Conservation (phyloP, 2,329 filamentous ascomycete genomes). For the Colletotrichum sp. region DNA sequence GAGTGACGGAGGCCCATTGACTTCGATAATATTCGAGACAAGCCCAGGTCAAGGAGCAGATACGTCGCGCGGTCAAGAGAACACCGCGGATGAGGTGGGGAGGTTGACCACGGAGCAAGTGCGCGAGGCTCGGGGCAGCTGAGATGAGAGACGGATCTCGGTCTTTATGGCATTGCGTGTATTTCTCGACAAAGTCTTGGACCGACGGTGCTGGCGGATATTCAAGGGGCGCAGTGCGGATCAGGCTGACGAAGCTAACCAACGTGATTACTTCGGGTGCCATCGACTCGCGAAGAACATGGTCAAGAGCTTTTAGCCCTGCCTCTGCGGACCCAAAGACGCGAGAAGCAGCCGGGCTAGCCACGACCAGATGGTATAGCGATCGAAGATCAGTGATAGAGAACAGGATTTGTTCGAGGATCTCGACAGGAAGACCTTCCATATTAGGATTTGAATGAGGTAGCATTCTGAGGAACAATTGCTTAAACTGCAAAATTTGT, state of each 20-base stretch:
- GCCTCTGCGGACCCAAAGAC: background rate
- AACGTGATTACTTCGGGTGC: background rate
- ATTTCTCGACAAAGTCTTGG: background rate
- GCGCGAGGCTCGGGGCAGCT: background rate
- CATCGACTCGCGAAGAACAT: background rate
- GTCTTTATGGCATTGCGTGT: background rate
- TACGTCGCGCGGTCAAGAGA: background rate
- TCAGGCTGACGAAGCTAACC: background rate
- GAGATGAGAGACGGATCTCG: background rate
- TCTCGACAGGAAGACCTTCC: background rate
- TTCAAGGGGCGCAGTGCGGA: background rate
- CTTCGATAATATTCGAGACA: background rate
- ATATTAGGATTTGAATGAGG: background rate
- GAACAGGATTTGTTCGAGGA: background rate
- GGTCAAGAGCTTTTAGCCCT: background rate
- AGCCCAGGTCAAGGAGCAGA: background rate
- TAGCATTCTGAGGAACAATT: background rate
- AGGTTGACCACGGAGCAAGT: background rate
- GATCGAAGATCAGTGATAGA: background rate
- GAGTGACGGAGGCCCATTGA: background rate
- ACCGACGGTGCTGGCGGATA: background rate
- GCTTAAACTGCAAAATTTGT: background rate
- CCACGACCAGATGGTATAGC: background rate
- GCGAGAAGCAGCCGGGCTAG: background rate
- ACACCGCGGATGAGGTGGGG: background rate